These are phyloP conservation scores for Otatea glauca DNA, from an alignment of 176 grass and related monocot species.

Conservation along the genomic window DNA sequence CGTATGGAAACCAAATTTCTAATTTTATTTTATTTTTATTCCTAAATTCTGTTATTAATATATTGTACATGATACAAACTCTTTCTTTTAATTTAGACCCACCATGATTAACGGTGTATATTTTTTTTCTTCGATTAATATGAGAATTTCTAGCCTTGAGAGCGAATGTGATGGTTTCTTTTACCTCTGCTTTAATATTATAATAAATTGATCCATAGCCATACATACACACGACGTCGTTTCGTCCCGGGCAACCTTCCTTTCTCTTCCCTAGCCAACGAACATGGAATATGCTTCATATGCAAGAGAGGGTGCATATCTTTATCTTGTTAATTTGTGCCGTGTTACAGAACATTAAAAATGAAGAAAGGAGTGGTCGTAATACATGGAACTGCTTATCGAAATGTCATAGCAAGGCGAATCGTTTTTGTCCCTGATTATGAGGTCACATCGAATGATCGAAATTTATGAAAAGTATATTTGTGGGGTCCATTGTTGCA, in stretches of 20 bases:
- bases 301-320: constrained; percentile 8
- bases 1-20: too few species aligned
- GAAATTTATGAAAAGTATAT: neutral
- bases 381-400: neutral
- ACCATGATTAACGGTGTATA: too few species aligned
- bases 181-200: too few species aligned
- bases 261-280: neutral
- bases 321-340: constrained; percentile 11
- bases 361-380: constrained; percentile 22
- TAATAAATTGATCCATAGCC: neutral
- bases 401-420: neutral
- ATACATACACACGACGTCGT: neutral
- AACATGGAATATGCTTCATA: constrained; percentile 32
- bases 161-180: too few species aligned
- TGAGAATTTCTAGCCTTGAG: too few species aligned
- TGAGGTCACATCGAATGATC: constrained; percentile 5
- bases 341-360: neutral
- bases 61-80: too few species aligned
- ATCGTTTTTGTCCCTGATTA: neutral
- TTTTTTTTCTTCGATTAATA: too few species aligned
- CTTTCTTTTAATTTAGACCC: too few species aligned
- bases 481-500: neutral
- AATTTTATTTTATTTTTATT: too few species aligned
- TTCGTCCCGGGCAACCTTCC: neutral
- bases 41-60: too few species aligned